Percentiles rank a stretch among this genome's conserved stretches.
Evolutionary conservation across 192 early-diverging fungal species (phyloP).

Genomic region (Dimargaris cristalligena): DNA sequence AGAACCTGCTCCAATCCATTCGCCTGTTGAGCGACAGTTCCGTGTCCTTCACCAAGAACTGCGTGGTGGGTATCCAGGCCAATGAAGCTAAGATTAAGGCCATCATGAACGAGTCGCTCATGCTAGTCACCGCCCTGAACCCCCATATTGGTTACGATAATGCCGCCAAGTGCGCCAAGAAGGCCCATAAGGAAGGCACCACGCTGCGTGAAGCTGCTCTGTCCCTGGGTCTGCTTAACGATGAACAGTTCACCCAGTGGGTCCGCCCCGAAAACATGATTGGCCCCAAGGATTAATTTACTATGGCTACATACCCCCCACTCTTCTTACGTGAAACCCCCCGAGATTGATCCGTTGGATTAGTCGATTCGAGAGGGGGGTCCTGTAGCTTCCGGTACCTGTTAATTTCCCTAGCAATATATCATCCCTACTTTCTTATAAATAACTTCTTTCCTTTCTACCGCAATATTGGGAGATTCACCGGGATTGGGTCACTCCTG

Average conservation of each 20-base stretch:
- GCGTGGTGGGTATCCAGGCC: conserved; percentile 53
- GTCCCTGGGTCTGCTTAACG: conserved; percentile 63
- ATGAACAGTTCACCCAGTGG: conserved; percentile 90
- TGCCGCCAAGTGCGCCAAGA: conserved; percentile 92
- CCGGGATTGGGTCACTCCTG: too few species aligned
- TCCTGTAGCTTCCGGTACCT: too few species aligned
- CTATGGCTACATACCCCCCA: too few species aligned
- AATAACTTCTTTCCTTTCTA: too few species aligned
- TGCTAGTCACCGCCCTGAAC: conserved; percentile 99
- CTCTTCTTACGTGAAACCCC: too few species aligned
- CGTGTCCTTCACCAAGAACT: conserved; percentile 89
- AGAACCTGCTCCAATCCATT: conserved; percentile 89
- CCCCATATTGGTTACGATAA: conserved; percentile 89
- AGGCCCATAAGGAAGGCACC: conserved; percentile 80
- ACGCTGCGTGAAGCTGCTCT: conserved; percentile 89
- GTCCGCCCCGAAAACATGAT: conserved; percentile 86
- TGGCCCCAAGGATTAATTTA: conserved; percentile 24
- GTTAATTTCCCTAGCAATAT: too few species aligned
- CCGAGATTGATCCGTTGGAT: too few species aligned
- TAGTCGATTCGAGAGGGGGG: too few species aligned
- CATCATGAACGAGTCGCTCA: conserved; percentile 40
- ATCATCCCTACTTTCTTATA: too few species aligned
- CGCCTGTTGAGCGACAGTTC: conserved; percentile 73
- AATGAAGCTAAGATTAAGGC: conserved; percentile 9
- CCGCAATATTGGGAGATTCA: too few species aligned